phyloP scores from a whole-genome alignment of 441 rosid genomes.

The Euphorbia corollata region DNA sequence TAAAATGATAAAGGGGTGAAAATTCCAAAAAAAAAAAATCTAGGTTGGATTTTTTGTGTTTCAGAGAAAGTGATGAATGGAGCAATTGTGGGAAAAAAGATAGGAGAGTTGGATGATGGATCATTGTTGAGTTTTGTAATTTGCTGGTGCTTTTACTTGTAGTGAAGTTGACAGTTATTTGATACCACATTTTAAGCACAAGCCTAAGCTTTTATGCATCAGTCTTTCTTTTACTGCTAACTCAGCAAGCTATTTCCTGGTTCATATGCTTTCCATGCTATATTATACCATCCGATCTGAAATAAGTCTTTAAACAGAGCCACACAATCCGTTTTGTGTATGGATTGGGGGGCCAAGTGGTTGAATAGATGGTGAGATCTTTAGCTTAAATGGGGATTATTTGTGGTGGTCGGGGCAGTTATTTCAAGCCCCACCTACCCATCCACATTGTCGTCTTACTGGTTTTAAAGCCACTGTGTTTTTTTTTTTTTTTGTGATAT shows the following conservation, averaged over 20 bases:
- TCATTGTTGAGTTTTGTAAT: conserved; percentile 26
- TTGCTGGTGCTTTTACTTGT: conserved; percentile 16
- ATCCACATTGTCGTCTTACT: too few relatives aligned
- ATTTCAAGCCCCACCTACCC: conserved; percentile 19
- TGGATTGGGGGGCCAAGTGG: too few relatives aligned
- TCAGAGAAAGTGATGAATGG: conserved; percentile 20
- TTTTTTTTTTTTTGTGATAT: too few relatives aligned
- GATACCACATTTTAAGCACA: neutral
- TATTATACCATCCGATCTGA: too few relatives aligned
- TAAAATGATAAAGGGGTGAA: conserved; percentile 28
- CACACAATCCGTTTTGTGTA: too few relatives aligned
- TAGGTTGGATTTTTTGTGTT: conserved; percentile 21
- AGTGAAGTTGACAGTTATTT: conserved; percentile 16
- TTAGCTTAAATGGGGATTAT: conserved; percentile 15
- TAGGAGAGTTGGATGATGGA: conserved; percentile 22
- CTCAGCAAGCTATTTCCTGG: neutral
- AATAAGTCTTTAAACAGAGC: too few relatives aligned
- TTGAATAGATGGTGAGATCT: conserved; percentile 14
- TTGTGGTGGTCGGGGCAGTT: conserved; percentile 29
- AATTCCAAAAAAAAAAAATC: neutral
- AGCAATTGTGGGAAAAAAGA: conserved; percentile 21
- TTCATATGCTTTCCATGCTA: too few relatives aligned
- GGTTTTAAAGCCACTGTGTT: too few relatives aligned
- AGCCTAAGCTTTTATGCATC: neutral
- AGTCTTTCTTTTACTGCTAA: neutral